Conservation (phyloP, 768 basidiomycete genomes). For the Amanita rimosa region DNA sequence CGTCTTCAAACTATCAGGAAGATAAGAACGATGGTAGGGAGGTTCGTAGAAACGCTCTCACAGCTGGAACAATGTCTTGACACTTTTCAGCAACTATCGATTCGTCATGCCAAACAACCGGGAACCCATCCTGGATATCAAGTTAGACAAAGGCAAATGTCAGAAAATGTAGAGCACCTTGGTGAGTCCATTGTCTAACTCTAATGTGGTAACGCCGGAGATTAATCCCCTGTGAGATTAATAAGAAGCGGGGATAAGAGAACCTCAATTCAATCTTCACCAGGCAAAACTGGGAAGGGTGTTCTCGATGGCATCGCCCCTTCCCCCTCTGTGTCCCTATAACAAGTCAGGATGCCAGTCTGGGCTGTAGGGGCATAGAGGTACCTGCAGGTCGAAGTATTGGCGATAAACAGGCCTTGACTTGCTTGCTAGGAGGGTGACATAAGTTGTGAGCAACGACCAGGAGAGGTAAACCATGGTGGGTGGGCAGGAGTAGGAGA, state of each 20-base stretch:
- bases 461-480: neutral
- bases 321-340: constrained; percentile 67
- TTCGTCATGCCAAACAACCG: constrained; percentile 78
- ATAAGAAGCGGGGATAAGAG: constrained; percentile 3
- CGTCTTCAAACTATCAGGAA: constrained; percentile 33
- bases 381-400: constrained; percentile 43
- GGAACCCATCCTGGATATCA: constrained; percentile 50
- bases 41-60: constrained; percentile 19
- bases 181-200: constrained; percentile 72
- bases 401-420: constrained; percentile 8
- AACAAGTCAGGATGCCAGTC: neutral
- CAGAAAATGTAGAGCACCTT: constrained; percentile 27
- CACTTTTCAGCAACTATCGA: constrained; percentile 54
- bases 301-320: constrained; percentile 67
- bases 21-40: neutral
- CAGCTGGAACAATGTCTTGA: constrained; percentile 48
- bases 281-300: constrained; percentile 69
- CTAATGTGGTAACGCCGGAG: constrained; percentile 65
- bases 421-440: neutral
- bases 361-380: constrained; percentile 4
- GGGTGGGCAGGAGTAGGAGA: neutral
- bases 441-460: neutral
- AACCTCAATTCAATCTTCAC: constrained; percentile 23
- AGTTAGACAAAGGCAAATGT: neutral
- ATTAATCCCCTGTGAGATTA: constrained; percentile 48